Conservation (phyloP, 1,284 basidiomycete species). For the Chiua sp. region DNA sequence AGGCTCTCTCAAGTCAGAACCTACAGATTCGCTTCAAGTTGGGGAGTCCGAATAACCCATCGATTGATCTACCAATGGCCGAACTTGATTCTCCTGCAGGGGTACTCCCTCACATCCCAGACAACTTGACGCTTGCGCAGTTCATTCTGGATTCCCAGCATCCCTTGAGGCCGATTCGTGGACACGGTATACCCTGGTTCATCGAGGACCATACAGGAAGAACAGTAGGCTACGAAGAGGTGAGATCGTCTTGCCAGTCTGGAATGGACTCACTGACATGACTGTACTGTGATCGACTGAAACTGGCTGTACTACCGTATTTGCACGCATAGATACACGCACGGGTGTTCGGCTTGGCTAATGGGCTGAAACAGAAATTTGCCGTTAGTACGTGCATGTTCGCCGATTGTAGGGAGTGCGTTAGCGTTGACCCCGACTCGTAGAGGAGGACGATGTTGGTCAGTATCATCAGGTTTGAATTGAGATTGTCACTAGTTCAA, state of each 20-base stretch:
- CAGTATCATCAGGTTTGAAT: slow-evolving; percentile 8
- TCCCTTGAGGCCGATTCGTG: slow-evolving; percentile 49
- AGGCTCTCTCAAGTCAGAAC: no score
- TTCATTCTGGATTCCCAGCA: slow-evolving; percentile 68
- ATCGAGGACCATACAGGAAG: slow-evolving; percentile 66
- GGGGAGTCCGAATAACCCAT: no score
- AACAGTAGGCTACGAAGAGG: slow-evolving; percentile 51
- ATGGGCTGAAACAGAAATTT: slow-evolving; percentile 53
- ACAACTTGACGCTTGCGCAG: slow-evolving; percentile 69
- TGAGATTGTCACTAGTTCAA: no score
- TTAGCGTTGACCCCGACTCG: not conserved
- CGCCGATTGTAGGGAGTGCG: not conserved
- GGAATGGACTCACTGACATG: not conserved
- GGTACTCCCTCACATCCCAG: slow-evolving; percentile 59
- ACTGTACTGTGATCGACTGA: no score
- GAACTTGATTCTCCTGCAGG: slow-evolving; percentile 44
- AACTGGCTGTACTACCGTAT: no score
- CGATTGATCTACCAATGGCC: slow-evolving; percentile 34
- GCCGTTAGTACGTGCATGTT: slow-evolving; percentile 43
- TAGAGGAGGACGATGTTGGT: slow-evolving; percentile 52
- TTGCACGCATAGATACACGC: slow-evolving; percentile 47
- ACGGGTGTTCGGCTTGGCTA: slow-evolving; percentile 64
- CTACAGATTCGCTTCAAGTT: not conserved
- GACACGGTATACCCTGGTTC: slow-evolving; percentile 56
- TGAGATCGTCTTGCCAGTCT: slow-evolving; percentile 24